These are phyloP conservation scores for Lasiodiplodia sp. DNA, from an alignment of 2,329 filamentous ascomycete species.

Conservation along the genomic window DNA sequence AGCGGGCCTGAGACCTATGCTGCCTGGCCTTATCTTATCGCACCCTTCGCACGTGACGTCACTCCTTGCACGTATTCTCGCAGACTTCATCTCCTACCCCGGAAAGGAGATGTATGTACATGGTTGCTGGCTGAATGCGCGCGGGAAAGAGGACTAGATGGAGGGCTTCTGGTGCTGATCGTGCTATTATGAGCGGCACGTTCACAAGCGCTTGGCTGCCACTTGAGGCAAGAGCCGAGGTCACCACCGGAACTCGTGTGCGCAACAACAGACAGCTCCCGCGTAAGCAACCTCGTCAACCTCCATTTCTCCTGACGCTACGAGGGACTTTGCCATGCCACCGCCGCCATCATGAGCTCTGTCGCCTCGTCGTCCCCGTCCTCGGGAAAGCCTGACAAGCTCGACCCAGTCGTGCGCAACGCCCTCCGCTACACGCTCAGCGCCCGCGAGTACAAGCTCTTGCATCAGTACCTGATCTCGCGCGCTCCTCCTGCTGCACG, in stretches of 20 bases:
- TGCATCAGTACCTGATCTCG: conserved; percentile 84
- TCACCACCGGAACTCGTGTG: conserved; percentile 4
- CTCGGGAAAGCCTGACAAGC: conserved; percentile 37
- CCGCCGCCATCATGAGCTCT: conserved; percentile 40
- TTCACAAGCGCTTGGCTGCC: conserved; percentile 24
- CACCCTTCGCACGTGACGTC: conserved; percentile 4
- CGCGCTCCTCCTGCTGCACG: conserved; percentile 66
- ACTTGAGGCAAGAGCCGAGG: conserved; percentile 11
- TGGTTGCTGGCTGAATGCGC: not conserved
- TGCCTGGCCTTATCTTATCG: conserved; percentile 11
- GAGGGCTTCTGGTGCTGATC: not conserved
- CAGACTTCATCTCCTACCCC: not conserved
- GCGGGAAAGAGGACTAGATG: not conserved
- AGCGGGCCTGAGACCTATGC: not conserved
- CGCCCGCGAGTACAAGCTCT: conserved; percentile 81
- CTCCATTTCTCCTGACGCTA: not conserved
- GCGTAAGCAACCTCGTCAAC: not conserved
- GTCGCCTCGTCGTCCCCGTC: conserved; percentile 37
- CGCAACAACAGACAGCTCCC: not conserved
- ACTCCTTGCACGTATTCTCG: not conserved
- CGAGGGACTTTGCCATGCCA: conserved; percentile 6
- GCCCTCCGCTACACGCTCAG: conserved; percentile 84
- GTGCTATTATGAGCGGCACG: not conserved
- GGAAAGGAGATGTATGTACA: not conserved
- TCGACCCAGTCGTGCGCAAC: conserved; percentile 81